phyloP scores from a whole-genome alignment of 2,329 filamentous ascomycete species.

The Coccinonectria pachysandricola region DNA sequence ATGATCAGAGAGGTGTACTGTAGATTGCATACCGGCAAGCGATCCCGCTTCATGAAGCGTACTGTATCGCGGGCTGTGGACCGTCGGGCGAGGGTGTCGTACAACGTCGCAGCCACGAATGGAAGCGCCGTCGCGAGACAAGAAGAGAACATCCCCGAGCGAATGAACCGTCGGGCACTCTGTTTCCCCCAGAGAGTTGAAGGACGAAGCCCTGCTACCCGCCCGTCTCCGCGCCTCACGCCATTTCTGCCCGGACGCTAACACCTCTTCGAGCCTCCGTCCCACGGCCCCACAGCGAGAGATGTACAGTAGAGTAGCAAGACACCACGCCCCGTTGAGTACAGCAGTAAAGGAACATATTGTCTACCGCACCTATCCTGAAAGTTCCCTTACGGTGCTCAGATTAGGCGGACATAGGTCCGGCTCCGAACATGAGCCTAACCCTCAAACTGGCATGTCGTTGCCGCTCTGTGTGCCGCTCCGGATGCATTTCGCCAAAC shows the following conservation, averaged over 20 bases:
- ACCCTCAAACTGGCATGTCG: no score
- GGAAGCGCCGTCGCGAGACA: constrained; percentile 8
- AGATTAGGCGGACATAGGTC: no score
- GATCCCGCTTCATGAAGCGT: no score
- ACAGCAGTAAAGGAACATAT: no score
- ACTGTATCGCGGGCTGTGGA: constrained; percentile 8
- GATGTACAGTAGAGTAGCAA: no score
- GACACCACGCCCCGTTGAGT: constrained; percentile 11
- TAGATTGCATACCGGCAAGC: constrained; percentile 11
- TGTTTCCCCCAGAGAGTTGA: constrained; percentile 17
- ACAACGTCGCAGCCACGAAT: constrained; percentile 12
- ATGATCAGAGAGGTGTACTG: no score
- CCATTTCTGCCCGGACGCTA: constrained; percentile 20
- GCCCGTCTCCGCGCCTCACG: constrained; percentile 15
- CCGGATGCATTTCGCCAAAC: no score
- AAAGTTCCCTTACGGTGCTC: no score
- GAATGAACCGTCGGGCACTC: constrained; percentile 4
- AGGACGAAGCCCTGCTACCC: constrained; percentile 10
- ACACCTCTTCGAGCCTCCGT: constrained; percentile 17
- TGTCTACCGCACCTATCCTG: no score
- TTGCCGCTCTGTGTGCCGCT: no score
- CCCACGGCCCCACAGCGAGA: constrained; percentile 18
- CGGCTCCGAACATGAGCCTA: no score
- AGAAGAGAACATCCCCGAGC: constrained; percentile 8
- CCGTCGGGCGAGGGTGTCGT: constrained; percentile 6